A percentile compares a stretch with the other conserved stretches of the same genome.
Evolutionary conservation across 2,329 filamentous ascomycete species (phyloP).

Genomic region (Colletotrichum sp.): DNA sequence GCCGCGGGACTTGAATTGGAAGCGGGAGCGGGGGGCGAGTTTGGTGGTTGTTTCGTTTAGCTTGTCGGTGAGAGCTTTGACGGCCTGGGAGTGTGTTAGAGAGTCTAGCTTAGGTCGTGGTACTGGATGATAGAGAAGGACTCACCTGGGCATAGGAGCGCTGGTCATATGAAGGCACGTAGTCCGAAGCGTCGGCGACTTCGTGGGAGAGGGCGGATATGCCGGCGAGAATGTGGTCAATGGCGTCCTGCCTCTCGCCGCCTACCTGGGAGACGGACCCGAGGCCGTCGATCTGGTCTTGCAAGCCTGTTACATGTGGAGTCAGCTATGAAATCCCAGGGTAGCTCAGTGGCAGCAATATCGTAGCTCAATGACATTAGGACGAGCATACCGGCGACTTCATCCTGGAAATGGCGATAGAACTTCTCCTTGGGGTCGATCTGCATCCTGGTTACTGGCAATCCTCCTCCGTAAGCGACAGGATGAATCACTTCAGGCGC

Average conservation of each 20-base stretch:
- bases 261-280: slow-evolving; percentile 61
- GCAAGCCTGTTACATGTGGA: slow-evolving; percentile 62
- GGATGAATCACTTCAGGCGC: slow-evolving; percentile 23
- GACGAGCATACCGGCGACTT: slow-evolving; percentile 52
- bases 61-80: slow-evolving; percentile 82
- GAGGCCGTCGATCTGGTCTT: slow-evolving; percentile 36
- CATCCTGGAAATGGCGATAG: slow-evolving; percentile 81
- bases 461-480: slow-evolving; percentile 7
- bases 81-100: too few species aligned
- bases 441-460: slow-evolving; percentile 35
- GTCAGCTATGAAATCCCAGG: not conserved
- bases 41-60: slow-evolving; percentile 72
- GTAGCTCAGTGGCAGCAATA: not conserved
- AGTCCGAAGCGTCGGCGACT: slow-evolving; percentile 82
- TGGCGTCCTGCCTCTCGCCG: slow-evolving; percentile 80
- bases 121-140: too few species aligned
- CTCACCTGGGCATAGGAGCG: slow-evolving; percentile 80
- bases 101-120: too few species aligned
- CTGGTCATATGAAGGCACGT: slow-evolving; percentile 88
- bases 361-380: not conserved
- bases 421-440: slow-evolving; percentile 75
- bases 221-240: slow-evolving; percentile 78
- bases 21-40: slow-evolving; percentile 78
- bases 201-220: slow-evolving; percentile 84
- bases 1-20: slow-evolving; percentile 70